A percentile compares a stretch with the other conserved stretches of the same genome.
These are phyloP conservation scores for Paradendryphiella salina DNA, from an alignment of 2,329 filamentous ascomycete species.

Conservation along the genomic window DNA sequence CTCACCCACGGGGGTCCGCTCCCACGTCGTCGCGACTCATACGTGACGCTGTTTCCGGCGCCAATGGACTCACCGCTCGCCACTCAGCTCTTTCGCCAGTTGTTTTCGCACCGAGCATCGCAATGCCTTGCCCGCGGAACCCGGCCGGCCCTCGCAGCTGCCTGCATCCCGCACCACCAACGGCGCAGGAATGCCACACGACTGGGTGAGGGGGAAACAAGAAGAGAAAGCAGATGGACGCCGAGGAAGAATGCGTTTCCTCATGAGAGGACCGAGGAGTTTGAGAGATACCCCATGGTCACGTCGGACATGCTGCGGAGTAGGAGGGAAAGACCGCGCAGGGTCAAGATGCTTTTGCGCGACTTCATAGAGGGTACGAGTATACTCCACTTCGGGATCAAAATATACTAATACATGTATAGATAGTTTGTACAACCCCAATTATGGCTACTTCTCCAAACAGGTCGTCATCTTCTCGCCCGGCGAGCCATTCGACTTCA, in stretches of 20 bases:
- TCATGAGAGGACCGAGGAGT: slow-evolving; percentile 77
- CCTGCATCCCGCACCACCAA: slow-evolving; percentile 34
- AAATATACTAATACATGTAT: background rate
- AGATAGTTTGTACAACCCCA: slow-evolving; percentile 90
- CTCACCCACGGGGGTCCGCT: slow-evolving; percentile 29
- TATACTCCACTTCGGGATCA: background rate
- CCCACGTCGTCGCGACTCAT: slow-evolving; percentile 18
- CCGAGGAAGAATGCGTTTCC: slow-evolving; percentile 77
- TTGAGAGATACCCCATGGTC: slow-evolving; percentile 78
- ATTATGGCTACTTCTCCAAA: slow-evolving; percentile 95
- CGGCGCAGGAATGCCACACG: slow-evolving; percentile 39
- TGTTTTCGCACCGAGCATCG: slow-evolving; percentile 74
- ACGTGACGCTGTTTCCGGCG: slow-evolving; percentile 17
- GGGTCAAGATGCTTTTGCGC: slow-evolving; percentile 94
- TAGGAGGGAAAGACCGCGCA: slow-evolving; percentile 74
- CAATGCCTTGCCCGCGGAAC: slow-evolving; percentile 54
- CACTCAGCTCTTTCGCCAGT: slow-evolving; percentile 77
- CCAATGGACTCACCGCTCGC: slow-evolving; percentile 81
- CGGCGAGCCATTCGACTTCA: slow-evolving; percentile 89
- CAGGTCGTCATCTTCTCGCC: slow-evolving; percentile 95
- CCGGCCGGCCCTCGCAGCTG: slow-evolving; percentile 46
- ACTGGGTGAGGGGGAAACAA: slow-evolving; percentile 41
- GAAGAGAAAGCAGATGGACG: slow-evolving; percentile 77
- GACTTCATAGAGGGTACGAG: slow-evolving; percentile 90
- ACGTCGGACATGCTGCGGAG: slow-evolving; percentile 76